phyloP scores from a whole-genome alignment of 768 basidiomycete genomes.

The Lentinula sp. region DNA sequence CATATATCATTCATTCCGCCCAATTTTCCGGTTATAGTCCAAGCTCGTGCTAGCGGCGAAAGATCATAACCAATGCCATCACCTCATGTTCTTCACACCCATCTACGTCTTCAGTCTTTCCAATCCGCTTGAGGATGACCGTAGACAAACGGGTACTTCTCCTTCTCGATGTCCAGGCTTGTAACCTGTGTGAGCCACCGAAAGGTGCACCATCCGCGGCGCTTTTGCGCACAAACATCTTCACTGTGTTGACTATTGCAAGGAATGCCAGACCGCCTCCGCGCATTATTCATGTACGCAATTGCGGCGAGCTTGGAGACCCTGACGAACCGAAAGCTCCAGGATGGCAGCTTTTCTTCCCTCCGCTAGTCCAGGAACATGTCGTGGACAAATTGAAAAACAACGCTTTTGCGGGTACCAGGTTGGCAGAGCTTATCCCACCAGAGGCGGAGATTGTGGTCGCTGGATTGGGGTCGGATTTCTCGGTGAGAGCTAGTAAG shows the following conservation, averaged over 20 bases:
- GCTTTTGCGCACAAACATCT: constrained; percentile 30
- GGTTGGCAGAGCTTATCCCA: constrained; percentile 42
- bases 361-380: constrained; percentile 42
- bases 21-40: background rate
- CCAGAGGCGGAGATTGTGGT: constrained; percentile 57
- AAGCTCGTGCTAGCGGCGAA: background rate
- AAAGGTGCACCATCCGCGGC: constrained; percentile 31
- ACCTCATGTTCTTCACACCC: background rate
- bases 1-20: background rate
- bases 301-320: constrained; percentile 55
- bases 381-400: constrained; percentile 65
- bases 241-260: constrained; percentile 29
- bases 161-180: constrained; percentile 36
- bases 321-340: constrained; percentile 48
- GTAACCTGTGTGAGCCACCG: constrained; percentile 27
- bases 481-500: constrained; percentile 42
- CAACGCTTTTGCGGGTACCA: constrained; percentile 63
- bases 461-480: constrained; percentile 65
- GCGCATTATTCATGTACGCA: constrained; percentile 63
- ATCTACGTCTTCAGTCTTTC: background rate
- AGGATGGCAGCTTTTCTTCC: constrained; percentile 60
- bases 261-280: constrained; percentile 42
- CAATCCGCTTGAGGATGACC: background rate
- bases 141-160: constrained; percentile 31
- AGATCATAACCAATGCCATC: background rate